phyloP scores from a whole-genome alignment of 371 early-diverging fungal species.

The Coemansia sp. region DNA sequence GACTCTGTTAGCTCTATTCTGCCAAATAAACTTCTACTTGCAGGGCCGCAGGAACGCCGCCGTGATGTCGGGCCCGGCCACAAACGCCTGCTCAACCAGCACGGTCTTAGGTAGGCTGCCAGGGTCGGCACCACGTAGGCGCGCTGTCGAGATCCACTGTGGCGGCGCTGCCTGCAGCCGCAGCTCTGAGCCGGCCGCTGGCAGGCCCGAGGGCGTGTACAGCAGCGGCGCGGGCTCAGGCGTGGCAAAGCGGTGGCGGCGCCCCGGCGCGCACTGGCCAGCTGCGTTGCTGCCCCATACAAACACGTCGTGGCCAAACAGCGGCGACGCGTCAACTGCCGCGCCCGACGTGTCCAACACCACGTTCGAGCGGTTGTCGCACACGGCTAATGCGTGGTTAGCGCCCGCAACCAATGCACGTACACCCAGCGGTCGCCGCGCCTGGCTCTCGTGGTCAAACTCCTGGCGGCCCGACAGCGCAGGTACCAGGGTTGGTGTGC shows the following conservation, averaged over 20 bases:
- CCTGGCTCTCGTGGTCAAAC: background rate
- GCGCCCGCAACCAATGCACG: slow-evolving; percentile 20
- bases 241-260: slow-evolving; percentile 32
- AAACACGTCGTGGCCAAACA: slow-evolving; percentile 39
- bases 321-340: slow-evolving; percentile 8
- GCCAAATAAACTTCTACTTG: background rate
- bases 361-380: slow-evolving; percentile 41
- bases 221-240: slow-evolving; percentile 25
- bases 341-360: slow-evolving; percentile 22
- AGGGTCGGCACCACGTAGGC: background rate
- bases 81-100: slow-evolving; percentile 38
- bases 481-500: slow-evolving; percentile 3
- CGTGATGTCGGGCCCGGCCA: slow-evolving; percentile 27
- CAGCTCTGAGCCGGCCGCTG: background rate
- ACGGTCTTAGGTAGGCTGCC: slow-evolving; percentile 3
- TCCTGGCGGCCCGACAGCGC: slow-evolving; percentile 24
- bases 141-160: slow-evolving; percentile 26
- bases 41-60: slow-evolving; percentile 24
- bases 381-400: slow-evolving; percentile 27
- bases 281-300: slow-evolving; percentile 37
- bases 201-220: background rate
- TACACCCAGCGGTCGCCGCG: slow-evolving; percentile 22
- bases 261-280: slow-evolving; percentile 39
- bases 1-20: background rate
- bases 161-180: slow-evolving; percentile 38